Evolutionary conservation across 345 rosid genomes (phyloP), one percentile per base, ranked within the genome.

Genomic region (Geranium rotundifolium): DNA sequence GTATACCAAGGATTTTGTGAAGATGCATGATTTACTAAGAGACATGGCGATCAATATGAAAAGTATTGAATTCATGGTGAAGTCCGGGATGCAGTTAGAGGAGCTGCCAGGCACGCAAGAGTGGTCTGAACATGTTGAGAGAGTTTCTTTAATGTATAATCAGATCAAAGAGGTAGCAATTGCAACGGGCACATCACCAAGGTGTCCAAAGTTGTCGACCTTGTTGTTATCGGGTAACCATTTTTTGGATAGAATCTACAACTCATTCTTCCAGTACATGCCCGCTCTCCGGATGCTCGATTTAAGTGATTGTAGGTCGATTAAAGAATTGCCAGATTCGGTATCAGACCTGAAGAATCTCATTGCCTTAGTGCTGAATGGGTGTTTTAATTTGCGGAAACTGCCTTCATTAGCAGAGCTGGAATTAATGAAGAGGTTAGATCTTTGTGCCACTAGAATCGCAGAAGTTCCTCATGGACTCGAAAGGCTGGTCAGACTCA

Each of bases 1-100:
- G n/a, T n/a, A n/a, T 8, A 34, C 41, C 37, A 19, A 1, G 1
- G 1, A 16, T 2, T 15, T 4, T 41, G 67, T 74, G 10, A 60
- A 63, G 41, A 63, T 75, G 63, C 72, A 75, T 58, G 64, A 64
- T 54, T 34, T 70, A n/a, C 56, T 70, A 0, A 58, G 75, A 4
- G 78, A 67, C 17, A 75, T 71, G 75, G 72, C 72, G 10, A 50
- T 49, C 1, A 17, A 31, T 0, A 58, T 59, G 10, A 27, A 16
- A 7, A 54, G 16, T 20, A 20, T 19, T 23, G 34, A 52, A 30
- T 64, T 17, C 5, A 50, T 56, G 54, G 68, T 61, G 7, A 34
- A 56, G 55, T 30, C 63, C 3, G 66, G 72, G 14, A 0, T 56
- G 17, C 30, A 30, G 4, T 58, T 73, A 19, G 2, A 3, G 0